A percentile compares a stretch with the other conserved stretches of the same genome.
Conservation (phyloP, 2,329 filamentous ascomycete species). For the Aspergillus fumigatus region DNA sequence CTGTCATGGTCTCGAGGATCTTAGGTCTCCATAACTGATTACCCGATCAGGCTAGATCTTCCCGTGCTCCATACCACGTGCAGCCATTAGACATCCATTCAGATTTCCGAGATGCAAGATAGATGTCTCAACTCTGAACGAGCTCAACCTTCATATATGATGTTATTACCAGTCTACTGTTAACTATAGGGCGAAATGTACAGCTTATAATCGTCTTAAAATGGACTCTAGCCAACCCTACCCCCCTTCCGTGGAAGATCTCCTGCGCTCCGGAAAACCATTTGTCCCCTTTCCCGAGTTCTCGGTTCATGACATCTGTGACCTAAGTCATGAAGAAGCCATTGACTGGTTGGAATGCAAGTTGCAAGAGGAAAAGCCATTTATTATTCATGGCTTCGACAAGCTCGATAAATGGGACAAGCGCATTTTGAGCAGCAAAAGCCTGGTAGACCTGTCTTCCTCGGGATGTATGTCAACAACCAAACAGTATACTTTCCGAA, state of each 20-base stretch:
- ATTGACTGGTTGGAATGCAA: conserved; percentile 26
- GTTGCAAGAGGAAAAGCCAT: conserved; percentile 28
- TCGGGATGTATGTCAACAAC: conserved; percentile 25
- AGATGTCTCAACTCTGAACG: not conserved
- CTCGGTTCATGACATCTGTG: conserved; percentile 6
- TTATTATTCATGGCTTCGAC: conserved; percentile 32
- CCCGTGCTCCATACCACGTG: not conserved
- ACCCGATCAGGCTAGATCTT: not conserved
- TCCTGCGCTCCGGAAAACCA: conserved; percentile 10
- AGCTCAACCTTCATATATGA: not conserved
- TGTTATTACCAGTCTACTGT: not conserved
- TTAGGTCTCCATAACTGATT: not conserved
- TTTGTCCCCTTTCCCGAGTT: conserved; percentile 20
- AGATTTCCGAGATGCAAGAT: not conserved
- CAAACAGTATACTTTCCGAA: too few relatives aligned
- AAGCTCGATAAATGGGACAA: conserved; percentile 25
- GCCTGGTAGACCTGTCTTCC: conserved; percentile 27
- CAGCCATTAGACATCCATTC: not conserved
- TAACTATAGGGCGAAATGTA: not conserved
- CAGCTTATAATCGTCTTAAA: not conserved
- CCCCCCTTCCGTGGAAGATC: conserved; percentile 5
- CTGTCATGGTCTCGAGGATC: too few relatives aligned
- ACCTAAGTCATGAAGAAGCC: conserved; percentile 2
- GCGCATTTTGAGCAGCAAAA: conserved; percentile 25
- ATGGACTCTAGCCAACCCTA: conserved; percentile 7